Base-by-base conservation (phyloP, 2,329 filamentous ascomycete species). In the Alternaria gaisen region DNA sequence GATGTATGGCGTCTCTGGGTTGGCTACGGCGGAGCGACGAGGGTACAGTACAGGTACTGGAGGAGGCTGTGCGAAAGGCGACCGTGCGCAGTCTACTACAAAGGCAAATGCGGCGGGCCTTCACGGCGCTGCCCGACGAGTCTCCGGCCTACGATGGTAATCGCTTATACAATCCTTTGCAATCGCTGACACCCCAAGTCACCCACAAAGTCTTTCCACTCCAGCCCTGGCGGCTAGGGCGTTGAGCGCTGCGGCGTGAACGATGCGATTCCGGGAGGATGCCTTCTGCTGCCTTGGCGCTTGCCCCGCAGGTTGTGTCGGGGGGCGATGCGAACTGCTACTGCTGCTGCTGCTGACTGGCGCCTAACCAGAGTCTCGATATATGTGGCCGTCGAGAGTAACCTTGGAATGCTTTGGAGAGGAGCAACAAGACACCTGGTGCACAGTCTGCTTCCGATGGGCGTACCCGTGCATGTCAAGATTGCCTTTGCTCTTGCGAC, bases 41-140 rank as follows among this genome's bases (percentile, higher is more conserved):
- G 66, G 59, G 56, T 56, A 28, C 46, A 34, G 46, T 50, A 50
- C 46, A 50, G 32, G 46, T 50, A 50, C 53, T 64, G 67, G 68
- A 72, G 68, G 72, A 72, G 75, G 75, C 74, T 72, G 73, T 75
- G 75, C 70, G 67, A 58, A 48, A 40, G 32, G 50, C 48, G 55
- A 50, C 69, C 69, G 72, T 68, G 70, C 68, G 58, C 65, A 52
- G 50, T 63, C 62, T 68, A 68, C 62, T 68, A 68, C 70, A 68
- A 66, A 73, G 64, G 63, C 64, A 65, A 63, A 56, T 60, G 65
- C 62, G 64, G 61, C 64, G 64, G 61, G 58, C 60, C 61, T 59
- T 56, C 58, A 62, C 58, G 65, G 63, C 62, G 59, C 63, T 53
- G 52, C 36, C 59, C 63, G 64, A 63, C 54, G 61, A 64, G 61